These are phyloP conservation scores for Talaromyces liani DNA, from an alignment of 495 filamentous ascomycete genomes.

Conservation along the genomic window DNA sequence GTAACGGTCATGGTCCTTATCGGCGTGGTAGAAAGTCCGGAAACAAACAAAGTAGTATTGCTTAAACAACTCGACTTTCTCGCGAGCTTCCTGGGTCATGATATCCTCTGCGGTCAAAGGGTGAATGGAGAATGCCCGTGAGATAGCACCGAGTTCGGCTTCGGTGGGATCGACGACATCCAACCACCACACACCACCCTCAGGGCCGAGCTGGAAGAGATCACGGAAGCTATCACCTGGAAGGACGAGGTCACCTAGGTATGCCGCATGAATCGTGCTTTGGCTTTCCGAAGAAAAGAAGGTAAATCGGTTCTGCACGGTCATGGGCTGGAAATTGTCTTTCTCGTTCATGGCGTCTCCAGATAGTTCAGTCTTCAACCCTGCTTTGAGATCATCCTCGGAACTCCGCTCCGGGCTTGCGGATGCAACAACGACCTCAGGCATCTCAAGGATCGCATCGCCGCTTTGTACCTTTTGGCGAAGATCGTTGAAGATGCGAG, in stretches of 20 bases:
- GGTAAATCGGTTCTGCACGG: constrained; percentile 71
- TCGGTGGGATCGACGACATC: constrained; percentile 87
- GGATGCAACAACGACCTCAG: constrained; percentile 21
- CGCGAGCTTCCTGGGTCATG: constrained; percentile 82
- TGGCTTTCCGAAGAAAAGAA: constrained; percentile 95
- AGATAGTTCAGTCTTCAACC: constrained; percentile 14
- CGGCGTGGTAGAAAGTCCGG: constrained; percentile 80
- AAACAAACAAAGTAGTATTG: constrained; percentile 98
- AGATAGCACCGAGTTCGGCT: constrained; percentile 81
- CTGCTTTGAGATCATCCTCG: constrained; percentile 18
- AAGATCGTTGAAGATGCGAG: constrained; percentile 59
- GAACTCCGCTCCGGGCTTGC: constrained; percentile 17
- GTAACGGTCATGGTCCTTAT: constrained; percentile 66
- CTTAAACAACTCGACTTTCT: constrained; percentile 97
- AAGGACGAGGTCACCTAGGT: constrained; percentile 78
- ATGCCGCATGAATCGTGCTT: constrained; percentile 80
- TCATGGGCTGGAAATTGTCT: constrained; percentile 31
- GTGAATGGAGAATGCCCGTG: constrained; percentile 86
- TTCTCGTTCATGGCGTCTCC: constrained; percentile 25
- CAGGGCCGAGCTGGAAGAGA: constrained; percentile 73
- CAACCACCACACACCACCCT: constrained; percentile 85
- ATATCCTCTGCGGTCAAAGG: constrained; percentile 94
- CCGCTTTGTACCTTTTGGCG: constrained; percentile 31
- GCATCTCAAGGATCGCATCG: constrained; percentile 17
- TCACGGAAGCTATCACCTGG: constrained; percentile 84